Base-by-base conservation (phyloP, 257 asterid genomes). In the Nicotiana undulata region DNA sequence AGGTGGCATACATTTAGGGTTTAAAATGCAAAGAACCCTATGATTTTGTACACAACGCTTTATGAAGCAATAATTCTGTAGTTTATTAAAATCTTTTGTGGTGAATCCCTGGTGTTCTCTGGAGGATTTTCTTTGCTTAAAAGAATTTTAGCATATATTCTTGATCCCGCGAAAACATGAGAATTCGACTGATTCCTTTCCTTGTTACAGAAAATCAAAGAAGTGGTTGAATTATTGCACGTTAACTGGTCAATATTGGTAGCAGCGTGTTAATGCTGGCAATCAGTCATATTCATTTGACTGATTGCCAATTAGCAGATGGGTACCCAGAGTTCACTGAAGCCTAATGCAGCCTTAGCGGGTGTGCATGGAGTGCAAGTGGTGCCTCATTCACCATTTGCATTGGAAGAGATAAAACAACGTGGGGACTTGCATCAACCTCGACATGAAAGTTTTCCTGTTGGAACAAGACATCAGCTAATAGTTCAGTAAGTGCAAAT, bases 301-400 rank as follows among this genome's bases (percentile, higher is more conserved):
- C 93, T 91, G 97, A 87, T 94, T 93, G 98, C 93, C 97, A 80
- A 80, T 44, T 63, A 84, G 76, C 87, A 81, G 80, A 94, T 92
- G 98, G 82, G 72, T 91, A 83, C 87, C 59, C 90, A 91, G 83
- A 84, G 85, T 81, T 82, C 89, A 75, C 61, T 88, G 85, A 86
- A 77, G 75, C 86, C 90, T 82, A 86, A 86, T 81, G 84, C 78
- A 76, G 84, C 87, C 85, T 86, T 94, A 65, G 81, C 83, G 18
- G 99, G 98, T 79, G 84, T 90, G 20, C 91, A 93, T 84, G 97
- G 95, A 79, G 86, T 91, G 76, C 95, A 86, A 81, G 80, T 94
- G 89, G 88, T 87, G 75, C 91, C 98, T 72, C 93, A 89, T 82
- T 87, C 92, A n/a, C 97, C 97, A 31, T 92, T 93, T 82, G 52